Base-by-base conservation (phyloP, 2,329 filamentous ascomycete species). In the Parastagonospora avenae region DNA sequence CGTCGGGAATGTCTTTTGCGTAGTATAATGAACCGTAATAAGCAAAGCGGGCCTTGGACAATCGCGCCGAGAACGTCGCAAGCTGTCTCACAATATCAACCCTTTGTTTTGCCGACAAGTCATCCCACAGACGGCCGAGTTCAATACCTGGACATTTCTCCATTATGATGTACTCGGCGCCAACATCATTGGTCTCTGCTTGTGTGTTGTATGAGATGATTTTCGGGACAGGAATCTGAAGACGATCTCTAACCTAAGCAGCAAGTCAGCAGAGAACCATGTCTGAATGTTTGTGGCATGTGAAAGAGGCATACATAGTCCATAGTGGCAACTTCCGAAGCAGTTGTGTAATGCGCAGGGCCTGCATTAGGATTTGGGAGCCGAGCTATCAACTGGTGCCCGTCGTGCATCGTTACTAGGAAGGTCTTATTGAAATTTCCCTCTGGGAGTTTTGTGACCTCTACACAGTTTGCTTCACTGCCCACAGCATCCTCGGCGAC, bases 121-220 rank as follows among this genome's bases (percentile, higher is more conserved):
- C 28, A 28, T 44, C 41, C 40, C 47, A 50, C 7, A 50, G 28
- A 10, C 41, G 28, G 14, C 33, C n/a, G 12, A 48, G 39, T 15
- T 48, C 39, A 27, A 48, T 43, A 9, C 47, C 47, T 9, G 11
- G 42, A 37, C 31, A 45, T 9, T 30, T 57, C 38, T 52, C 42
- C 40, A 63, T 43, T 33, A 64, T 45, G 9, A 45, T 38, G 11
- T 45, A 37, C 19, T 38, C 42, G 8, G 42, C 42, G 8, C 33
- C 42, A 28, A 30, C 32, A 19, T n/a, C n/a, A 38, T 15, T 45
- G n/a, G 4, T n/a, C 9, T 31, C 1, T 37, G 24, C 32, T 15
- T 37, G 24, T 30, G 33, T 45, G 19, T 12, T 38, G 24, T 45
- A 45, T 8, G 42, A 8, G 5, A 37, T 4, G 2, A 45, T 11